Percentiles rank a stretch among this genome's conserved stretches.
Evolutionary conservation across 148 eudicot genomes (phyloP).

Genomic region (Chenopodium album): DNA sequence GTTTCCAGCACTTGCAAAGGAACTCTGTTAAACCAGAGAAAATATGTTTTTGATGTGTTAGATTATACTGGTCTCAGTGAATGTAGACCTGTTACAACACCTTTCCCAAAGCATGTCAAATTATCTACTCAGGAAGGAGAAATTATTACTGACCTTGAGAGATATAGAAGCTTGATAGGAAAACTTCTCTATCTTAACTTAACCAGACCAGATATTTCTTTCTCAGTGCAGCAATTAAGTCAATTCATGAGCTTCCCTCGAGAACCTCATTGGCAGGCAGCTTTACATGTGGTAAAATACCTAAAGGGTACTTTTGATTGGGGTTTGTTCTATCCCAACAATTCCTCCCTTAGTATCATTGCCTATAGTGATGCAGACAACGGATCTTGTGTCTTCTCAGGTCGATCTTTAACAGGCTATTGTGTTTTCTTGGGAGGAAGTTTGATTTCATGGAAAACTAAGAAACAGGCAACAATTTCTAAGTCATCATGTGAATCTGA

Average conservation of each 20-base stretch:
- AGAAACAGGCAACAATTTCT: not conserved
- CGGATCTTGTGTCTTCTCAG: not conserved
- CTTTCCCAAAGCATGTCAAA: not conserved
- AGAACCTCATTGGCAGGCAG: not conserved
- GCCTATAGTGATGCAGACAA: not conserved
- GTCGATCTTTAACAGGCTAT: not conserved
- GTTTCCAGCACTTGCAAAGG: not conserved
- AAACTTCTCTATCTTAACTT: not conserved
- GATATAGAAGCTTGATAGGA: not conserved
- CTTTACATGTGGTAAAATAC: not conserved
- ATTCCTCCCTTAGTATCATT: not conserved
- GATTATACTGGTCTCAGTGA: not conserved
- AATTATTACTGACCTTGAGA: not conserved
- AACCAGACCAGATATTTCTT: not conserved
- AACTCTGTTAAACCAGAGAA: not conserved
- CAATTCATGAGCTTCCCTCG: not conserved
- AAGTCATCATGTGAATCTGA: not conserved
- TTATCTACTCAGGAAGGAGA: not conserved
- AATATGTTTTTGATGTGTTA: not conserved
- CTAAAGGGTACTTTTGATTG: not conserved
- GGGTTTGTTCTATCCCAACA: not conserved
- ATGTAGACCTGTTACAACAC: not conserved
- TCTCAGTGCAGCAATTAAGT: not conserved
- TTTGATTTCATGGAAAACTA: not conserved
- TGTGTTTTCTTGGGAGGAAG: not conserved